Conservation (phyloP, 257 asterid genomes). For the Plantago major region DNA sequence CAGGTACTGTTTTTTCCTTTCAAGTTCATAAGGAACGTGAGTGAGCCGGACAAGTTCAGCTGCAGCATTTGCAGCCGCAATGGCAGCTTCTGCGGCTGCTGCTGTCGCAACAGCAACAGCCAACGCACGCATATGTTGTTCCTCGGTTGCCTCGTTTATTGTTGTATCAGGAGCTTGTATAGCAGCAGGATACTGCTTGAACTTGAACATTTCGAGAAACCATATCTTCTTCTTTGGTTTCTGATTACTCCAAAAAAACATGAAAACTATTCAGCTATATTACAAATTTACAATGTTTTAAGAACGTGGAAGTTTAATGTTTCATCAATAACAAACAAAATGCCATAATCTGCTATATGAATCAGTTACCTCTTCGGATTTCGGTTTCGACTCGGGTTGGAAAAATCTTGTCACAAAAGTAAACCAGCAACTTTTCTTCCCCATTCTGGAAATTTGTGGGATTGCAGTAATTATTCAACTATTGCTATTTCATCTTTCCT, state of each 20-base stretch:
- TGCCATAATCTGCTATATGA: background rate
- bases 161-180: constrained; percentile 49
- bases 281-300: background rate
- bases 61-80: constrained; percentile 89
- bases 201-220: constrained; percentile 43
- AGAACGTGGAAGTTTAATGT: background rate
- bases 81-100: constrained; percentile 88
- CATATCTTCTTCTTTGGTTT: constrained; percentile 56
- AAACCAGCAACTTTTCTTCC: constrained; percentile 70
- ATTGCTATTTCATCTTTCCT: background rate
- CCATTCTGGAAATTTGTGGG: constrained; percentile 36
- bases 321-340: background rate
- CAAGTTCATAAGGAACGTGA: constrained; percentile 26
- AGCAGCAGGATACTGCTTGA: constrained; percentile 46
- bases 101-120: constrained; percentile 80
- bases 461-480: constrained; percentile 13
- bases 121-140: constrained; percentile 61
- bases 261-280: background rate
- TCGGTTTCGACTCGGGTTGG: constrained; percentile 49
- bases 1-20: constrained; percentile 20
- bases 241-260: constrained; percentile 25
- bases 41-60: constrained; percentile 85
- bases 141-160: constrained; percentile 52
- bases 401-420: constrained; percentile 63
- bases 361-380: constrained; percentile 45